These are phyloP conservation scores for Boletus pseudopeckii DNA, from an alignment of 768 basidiomycete species.

Conservation along the genomic window DNA sequence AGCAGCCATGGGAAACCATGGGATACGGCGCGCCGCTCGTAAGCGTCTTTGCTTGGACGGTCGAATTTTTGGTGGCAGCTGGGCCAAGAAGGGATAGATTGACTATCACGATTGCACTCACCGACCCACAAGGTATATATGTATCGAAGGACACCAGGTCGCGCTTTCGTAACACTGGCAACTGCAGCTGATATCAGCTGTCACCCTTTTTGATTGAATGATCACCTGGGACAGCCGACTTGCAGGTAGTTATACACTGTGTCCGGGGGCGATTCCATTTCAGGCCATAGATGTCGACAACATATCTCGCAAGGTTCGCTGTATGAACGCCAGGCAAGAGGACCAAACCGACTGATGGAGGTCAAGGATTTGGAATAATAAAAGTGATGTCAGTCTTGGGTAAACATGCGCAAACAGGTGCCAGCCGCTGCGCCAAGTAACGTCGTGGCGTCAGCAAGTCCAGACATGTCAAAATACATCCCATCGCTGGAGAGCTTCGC, in stretches of 20 bases:
- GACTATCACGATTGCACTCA: no score
- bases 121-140: neutral
- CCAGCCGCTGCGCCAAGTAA: neutral
- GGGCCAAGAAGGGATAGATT: neutral
- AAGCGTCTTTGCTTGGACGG: neutral
- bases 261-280: no score
- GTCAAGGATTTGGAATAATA: neutral
- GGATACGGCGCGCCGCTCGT: neutral
- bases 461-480: conserved; percentile 36
- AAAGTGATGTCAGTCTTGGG: no score
- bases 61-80: neutral
- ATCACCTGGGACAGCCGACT: neutral
- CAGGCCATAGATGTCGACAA: neutral
- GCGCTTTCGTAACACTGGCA: neutral
- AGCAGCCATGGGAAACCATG: neutral
- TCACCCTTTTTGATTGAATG: neutral
- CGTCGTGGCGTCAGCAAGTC: neutral
- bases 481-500: conserved; percentile 44
- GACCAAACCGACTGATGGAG: no score
- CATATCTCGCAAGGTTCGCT: neutral
- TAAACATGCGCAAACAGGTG: conserved; percentile 20
- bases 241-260: neutral
- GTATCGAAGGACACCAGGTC: no score
- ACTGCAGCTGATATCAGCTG: neutral
- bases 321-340: neutral